These are phyloP conservation scores for Sclerotiophoma versabilis DNA, from an alignment of 2,329 filamentous ascomycete genomes.

Conservation along the genomic window DNA sequence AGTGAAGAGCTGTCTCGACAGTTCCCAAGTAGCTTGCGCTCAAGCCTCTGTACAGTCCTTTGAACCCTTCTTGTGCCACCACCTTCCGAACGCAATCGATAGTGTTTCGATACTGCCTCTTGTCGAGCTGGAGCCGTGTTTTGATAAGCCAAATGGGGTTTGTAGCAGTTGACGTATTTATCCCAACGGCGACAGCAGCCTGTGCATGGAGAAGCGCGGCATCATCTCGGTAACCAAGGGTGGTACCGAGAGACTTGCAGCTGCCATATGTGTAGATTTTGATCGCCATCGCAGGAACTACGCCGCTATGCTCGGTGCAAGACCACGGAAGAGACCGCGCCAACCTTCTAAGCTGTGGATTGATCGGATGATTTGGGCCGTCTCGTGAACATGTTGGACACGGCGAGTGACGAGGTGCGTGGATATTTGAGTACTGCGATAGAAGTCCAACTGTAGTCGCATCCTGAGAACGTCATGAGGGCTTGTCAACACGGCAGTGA, in stretches of 20 bases:
- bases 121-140: conserved; percentile 22
- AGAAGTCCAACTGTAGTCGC: not conserved
- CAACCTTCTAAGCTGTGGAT: conserved; percentile 50
- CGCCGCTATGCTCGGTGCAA: conserved; percentile 51
- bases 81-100: conserved; percentile 17
- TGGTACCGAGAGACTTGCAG: conserved; percentile 45
- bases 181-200: conserved; percentile 46
- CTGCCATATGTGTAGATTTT: conserved; percentile 52
- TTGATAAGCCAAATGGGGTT: conserved; percentile 52
- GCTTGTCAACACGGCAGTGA: not conserved
- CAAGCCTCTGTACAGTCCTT: conserved; percentile 18
- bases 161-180: conserved; percentile 47
- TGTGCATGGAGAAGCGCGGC: conserved; percentile 44
- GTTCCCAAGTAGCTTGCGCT: conserved; percentile 44
- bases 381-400: conserved; percentile 36
- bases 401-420: not conserved
- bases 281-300: conserved; percentile 50
- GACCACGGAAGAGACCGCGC: conserved; percentile 48
- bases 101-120: conserved; percentile 18
- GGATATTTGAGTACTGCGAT: not conserved
- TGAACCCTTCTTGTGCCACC: conserved; percentile 17
- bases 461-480: conserved; percentile 3
- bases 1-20: conserved; percentile 47
- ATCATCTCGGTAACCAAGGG: conserved; percentile 39
- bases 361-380: conserved; percentile 45